phyloP scores from a whole-genome alignment of 164 flowering plant species.

The Macadamia integrifolia region DNA sequence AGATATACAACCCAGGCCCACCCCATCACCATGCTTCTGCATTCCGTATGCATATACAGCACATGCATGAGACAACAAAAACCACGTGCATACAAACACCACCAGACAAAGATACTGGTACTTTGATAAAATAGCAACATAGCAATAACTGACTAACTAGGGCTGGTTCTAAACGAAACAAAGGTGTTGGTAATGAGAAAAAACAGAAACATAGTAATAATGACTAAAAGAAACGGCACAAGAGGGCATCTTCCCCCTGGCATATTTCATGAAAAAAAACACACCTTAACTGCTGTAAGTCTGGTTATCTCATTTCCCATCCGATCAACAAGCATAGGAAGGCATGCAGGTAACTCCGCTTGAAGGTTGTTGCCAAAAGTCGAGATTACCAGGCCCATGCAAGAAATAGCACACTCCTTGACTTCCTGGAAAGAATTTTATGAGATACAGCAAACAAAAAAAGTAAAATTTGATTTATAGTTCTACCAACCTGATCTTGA shows the following conservation, averaged over 20 bases:
- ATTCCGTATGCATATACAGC: too few relatives aligned
- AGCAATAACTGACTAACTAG: too few relatives aligned
- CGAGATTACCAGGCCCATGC: constrained; percentile 93
- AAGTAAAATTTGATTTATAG: not conserved
- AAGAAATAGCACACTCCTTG: constrained; percentile 97
- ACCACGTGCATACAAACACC: too few relatives aligned
- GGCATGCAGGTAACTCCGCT: constrained; percentile 69
- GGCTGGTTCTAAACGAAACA: too few relatives aligned
- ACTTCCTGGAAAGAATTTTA: constrained; percentile 66
- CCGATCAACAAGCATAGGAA: constrained; percentile 96
- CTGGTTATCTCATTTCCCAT: constrained; percentile 99
- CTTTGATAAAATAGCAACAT: too few relatives aligned
- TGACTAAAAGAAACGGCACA: not conserved
- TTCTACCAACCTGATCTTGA: constrained; percentile 84
- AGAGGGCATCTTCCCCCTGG: not conserved
- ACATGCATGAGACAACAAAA: too few relatives aligned
- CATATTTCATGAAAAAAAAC: constrained; percentile 1
- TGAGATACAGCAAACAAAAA: constrained; percentile 4
- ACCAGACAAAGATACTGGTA: too few relatives aligned
- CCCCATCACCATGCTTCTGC: too few relatives aligned
- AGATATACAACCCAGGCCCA: too few relatives aligned
- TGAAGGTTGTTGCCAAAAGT: constrained; percentile 92
- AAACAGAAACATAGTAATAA: too few relatives aligned
- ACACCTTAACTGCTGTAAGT: constrained; percentile 97
- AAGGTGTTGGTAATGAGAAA: too few relatives aligned